Evolutionary conservation across 2,329 filamentous ascomycete genomes (phyloP), one percentile per base, ranked within the genome.

Genomic region (Colletotrichum sp.): DNA sequence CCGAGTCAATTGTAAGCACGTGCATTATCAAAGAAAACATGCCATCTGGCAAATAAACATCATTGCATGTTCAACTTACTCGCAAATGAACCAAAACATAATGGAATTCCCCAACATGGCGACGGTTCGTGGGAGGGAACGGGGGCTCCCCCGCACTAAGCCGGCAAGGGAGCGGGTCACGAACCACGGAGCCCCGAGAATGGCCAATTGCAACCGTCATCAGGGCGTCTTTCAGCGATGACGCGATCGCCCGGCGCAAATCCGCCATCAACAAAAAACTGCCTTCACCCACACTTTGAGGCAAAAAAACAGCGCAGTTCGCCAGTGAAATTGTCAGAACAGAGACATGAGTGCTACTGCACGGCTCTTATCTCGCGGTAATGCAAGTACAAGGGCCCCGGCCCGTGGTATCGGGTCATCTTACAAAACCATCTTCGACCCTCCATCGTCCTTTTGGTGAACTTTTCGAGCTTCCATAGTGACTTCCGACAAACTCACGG

Each of bases 211-310:
- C 34, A 69, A 44, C 13, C 12, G 18, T 8, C 30, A 18, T 57
- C 12, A 13, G 39, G 21, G 65, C 65, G 34, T 39, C 28, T 7
- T 32, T 32, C 30, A 64, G 64, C 70, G 70, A 76, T 76, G 74
- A 69, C 74, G 74, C 74, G 64, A 76, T 76, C 34, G 26, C 59
- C 34, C 64, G 70, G 70, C 70, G 70, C 64, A 74, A 76, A 74
- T 60, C 74, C 74, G 70, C 70, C 64, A 76, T 76, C 59, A 30
- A n/a, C 30, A 6, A 44, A 68, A 49, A 52, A 52, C 28, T 73
- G 64, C 71, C 26, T 28, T 32, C 60, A 30, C 28, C 57, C 49
- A 73, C 64, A 18, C 21, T 49, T 52, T 49, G 39, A 21, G 34
- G 21, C 26, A 66, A 62, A 67, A 63, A 55, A 44, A 44, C 68